phyloP scores from a whole-genome alignment of 768 basidiomycete genomes.

The Tremella mesenterica region DNA sequence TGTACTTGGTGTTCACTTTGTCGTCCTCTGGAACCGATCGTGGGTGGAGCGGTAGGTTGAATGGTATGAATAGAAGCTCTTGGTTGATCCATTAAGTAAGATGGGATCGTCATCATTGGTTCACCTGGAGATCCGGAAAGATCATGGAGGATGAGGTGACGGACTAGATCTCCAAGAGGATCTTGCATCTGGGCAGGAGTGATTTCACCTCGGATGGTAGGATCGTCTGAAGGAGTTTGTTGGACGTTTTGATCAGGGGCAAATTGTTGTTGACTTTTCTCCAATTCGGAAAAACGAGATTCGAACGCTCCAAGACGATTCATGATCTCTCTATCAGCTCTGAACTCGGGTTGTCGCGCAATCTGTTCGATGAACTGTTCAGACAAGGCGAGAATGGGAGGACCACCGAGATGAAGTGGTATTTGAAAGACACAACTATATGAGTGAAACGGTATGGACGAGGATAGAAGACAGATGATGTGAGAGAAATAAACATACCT shows the following conservation, averaged over 20 bases:
- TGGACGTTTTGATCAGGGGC: background rate
- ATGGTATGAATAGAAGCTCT: background rate
- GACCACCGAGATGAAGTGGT: too few relatives aligned
- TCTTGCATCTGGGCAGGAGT: conserved; percentile 10
- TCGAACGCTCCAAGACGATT: conserved; percentile 27
- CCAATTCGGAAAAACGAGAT: conserved; percentile 18
- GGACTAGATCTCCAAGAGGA: conserved; percentile 17
- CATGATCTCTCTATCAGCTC: conserved; percentile 21
- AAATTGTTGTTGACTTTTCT: conserved; percentile 12
- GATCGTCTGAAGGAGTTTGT: background rate
- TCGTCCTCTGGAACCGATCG: too few relatives aligned
- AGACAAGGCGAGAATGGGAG: too few relatives aligned
- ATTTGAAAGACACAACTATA: too few relatives aligned
- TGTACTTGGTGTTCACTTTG: too few relatives aligned
- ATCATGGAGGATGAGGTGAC: conserved; percentile 28
- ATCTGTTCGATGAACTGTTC: too few relatives aligned
- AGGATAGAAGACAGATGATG: too few relatives aligned
- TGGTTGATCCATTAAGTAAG: background rate
- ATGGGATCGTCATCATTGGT: background rate
- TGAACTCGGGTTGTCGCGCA: too few relatives aligned
- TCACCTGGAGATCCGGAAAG: conserved; percentile 2
- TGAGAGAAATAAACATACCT: conserved; percentile 9
- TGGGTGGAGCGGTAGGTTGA: too few relatives aligned
- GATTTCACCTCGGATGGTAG: background rate
- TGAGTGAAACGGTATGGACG: too few relatives aligned